Conservation (phyloP, 331 rosid genomes). For the Ulmus americana region DNA sequence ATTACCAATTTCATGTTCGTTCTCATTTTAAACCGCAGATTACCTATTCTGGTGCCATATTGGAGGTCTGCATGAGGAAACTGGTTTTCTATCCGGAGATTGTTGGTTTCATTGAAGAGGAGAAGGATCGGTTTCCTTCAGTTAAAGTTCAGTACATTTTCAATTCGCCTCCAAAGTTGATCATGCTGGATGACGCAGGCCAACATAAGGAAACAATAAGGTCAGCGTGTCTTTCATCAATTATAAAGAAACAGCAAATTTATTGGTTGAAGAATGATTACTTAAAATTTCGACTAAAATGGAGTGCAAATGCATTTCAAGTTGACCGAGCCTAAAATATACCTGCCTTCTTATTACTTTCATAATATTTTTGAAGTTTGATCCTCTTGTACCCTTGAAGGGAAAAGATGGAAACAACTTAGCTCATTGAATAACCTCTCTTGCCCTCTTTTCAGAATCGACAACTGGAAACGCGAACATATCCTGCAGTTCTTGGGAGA, state of each 20-base stretch:
- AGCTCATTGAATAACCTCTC: neutral
- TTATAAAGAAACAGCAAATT: neutral
- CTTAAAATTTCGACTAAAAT: no score
- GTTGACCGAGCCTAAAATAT: no score
- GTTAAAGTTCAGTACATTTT: conserved; percentile 71
- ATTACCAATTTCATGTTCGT: no score
- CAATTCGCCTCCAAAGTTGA: conserved; percentile 86
- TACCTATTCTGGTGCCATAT: conserved; percentile 66
- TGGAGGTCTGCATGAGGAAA: conserved; percentile 95
- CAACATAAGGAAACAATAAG: conserved; percentile 79
- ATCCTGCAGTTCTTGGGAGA: conserved; percentile 73
- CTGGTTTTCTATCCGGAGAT: conserved; percentile 91
- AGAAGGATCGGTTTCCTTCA: conserved; percentile 59
- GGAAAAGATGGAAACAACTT: neutral
- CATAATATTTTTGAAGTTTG: no score
- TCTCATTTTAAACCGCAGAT: conserved; percentile 38
- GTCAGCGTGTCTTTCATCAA: conserved; percentile 31
- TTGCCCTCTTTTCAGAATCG: conserved; percentile 50
- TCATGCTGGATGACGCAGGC: conserved; percentile 70
- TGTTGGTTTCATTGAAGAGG: conserved; percentile 88
- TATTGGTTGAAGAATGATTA: neutral
- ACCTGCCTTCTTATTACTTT: no score
- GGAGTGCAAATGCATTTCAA: no score
- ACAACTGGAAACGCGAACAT: conserved; percentile 95
- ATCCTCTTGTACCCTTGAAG: no score